Evolutionary conservation across 176 grass and related monocot genomes (phyloP).

Genomic region (Phoenix dactylifera): DNA sequence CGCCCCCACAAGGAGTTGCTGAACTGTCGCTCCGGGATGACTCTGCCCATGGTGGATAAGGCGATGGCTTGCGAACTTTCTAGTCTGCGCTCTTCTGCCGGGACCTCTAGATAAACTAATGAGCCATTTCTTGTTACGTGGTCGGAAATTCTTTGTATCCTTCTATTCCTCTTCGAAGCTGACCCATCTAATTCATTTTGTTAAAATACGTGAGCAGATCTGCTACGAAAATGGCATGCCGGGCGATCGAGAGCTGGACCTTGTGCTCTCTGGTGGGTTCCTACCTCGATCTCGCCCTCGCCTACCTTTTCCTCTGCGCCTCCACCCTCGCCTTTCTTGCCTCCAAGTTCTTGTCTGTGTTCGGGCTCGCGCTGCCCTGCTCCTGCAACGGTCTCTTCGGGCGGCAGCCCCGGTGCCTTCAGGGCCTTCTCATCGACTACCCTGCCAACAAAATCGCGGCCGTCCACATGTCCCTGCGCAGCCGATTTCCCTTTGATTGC

Average conservation of each 20-base stretch:
- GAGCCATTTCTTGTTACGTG: too few species aligned
- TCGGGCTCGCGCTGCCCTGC: conserved; percentile 26
- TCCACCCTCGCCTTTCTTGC: conserved; percentile 27
- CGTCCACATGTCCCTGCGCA: conserved; percentile 24
- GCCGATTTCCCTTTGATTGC: conserved; percentile 17
- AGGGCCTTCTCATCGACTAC: conserved; percentile 19
- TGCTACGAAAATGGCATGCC: conserved; percentile 1
- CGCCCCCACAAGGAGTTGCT: too few species aligned
- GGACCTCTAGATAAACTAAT: too few species aligned
- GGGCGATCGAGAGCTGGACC: conserved; percentile 27
- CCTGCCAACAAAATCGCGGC: conserved; percentile 12
- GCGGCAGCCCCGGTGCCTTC: conserved; percentile 8
- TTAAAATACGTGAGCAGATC: too few species aligned
- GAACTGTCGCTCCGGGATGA: too few species aligned
- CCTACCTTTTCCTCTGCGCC: conserved; percentile 33
- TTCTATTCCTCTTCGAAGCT: too few species aligned
- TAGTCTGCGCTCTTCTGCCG: too few species aligned
- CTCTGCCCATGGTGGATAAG: too few species aligned
- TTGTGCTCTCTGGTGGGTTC: conserved; percentile 23
- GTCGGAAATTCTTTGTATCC: too few species aligned
- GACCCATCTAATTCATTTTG: too few species aligned
- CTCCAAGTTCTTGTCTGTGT: conserved; percentile 35
- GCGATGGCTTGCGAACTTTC: too few species aligned
- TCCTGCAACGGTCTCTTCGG: conserved; percentile 16
- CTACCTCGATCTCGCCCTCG: conserved; percentile 29